Percentiles rank a stretch among this genome's conserved stretches.
phyloP scores from a whole-genome alignment of 1,284 basidiomycete genomes.

The Xerocomus amazonicus region DNA sequence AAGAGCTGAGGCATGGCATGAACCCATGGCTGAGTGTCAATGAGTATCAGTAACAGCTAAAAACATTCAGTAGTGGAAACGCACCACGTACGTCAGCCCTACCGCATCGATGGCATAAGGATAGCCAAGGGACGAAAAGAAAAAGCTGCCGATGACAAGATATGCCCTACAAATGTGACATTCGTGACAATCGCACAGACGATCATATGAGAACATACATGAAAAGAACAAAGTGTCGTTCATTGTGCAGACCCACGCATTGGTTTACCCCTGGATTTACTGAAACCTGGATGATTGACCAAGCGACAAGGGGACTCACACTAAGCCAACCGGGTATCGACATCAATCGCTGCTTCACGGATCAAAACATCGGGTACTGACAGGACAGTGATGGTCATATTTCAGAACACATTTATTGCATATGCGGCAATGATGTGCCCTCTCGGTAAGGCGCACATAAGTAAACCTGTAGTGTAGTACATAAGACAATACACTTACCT shows the following conservation, averaged over 20 bases:
- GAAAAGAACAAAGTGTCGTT: slow-evolving; percentile 94
- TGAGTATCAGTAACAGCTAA: slow-evolving; percentile 1
- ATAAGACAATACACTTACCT: slow-evolving; percentile 51
- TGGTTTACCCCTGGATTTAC: slow-evolving; percentile 84
- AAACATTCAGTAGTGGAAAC: slow-evolving; percentile 14
- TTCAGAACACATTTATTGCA: slow-evolving; percentile 92
- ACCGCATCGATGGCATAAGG: slow-evolving; percentile 53
- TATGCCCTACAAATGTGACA: slow-evolving; percentile 54
- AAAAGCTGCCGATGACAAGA: slow-evolving; percentile 60
- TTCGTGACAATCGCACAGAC: neutral
- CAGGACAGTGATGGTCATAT: slow-evolving; percentile 94
- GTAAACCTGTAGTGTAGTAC: neutral
- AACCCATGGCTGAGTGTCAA: slow-evolving; percentile 48
- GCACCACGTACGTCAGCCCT: slow-evolving; percentile 46
- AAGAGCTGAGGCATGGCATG: slow-evolving; percentile 63
- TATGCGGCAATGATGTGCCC: slow-evolving; percentile 93
- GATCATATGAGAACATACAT: slow-evolving; percentile 48
- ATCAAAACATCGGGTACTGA: slow-evolving; percentile 38
- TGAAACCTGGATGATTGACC: neutral
- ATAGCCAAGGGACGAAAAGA: slow-evolving; percentile 59
- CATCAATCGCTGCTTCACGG: slow-evolving; percentile 2
- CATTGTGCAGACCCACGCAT: slow-evolving; percentile 94
- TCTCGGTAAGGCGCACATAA: slow-evolving; percentile 44
- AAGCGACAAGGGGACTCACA: slow-evolving; percentile 19
- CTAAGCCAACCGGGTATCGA: slow-evolving; percentile 7